These are phyloP conservation scores for Salix exigua DNA, from an alignment of 345 rosid genomes.

Conservation along the genomic window DNA sequence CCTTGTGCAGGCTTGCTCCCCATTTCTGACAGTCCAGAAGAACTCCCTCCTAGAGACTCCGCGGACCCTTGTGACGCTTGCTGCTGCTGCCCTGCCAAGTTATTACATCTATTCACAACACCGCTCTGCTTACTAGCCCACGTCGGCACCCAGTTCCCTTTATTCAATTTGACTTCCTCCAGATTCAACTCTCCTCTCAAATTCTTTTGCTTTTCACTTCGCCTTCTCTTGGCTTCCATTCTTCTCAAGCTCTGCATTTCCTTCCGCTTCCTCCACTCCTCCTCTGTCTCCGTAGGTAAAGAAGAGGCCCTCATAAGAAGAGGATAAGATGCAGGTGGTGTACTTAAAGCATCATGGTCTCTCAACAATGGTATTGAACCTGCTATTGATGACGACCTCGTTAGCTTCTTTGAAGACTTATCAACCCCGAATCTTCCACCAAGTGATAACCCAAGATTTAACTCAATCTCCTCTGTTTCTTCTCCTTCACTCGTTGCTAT, in stretches of 20 bases:
- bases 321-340: conserved; percentile 37
- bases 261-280: conserved; percentile 89
- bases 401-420: conserved; percentile 48
- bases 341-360: conserved; percentile 22
- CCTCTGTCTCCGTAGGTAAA: conserved; percentile 82
- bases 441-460: conserved; percentile 77
- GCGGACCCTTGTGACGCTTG: conserved; percentile 47
- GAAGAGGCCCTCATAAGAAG: conserved; percentile 72
- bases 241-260: conserved; percentile 74
- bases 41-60: conserved; percentile 65
- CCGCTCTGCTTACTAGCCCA: conserved; percentile 20
- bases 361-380: conserved; percentile 39
- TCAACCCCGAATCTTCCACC: conserved; percentile 93
- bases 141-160: conserved; percentile 16
- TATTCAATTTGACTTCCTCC: conserved; percentile 34
- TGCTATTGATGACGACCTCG: conserved; percentile 73
- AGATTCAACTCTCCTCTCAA: conserved; percentile 31
- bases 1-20: conserved; percentile 65
- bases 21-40: conserved; percentile 54
- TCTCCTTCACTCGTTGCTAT: conserved; percentile 23
- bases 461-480: conserved; percentile 54
- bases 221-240: conserved; percentile 81
- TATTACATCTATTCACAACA: conserved; percentile 19
- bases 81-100: conserved; percentile 11
- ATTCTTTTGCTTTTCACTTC: conserved; percentile 77